A percentile compares a stretch with the other conserved stretches of the same genome.
Evolutionary conservation across 805 yeast species (phyloP).

Genomic region (Citeromyces nyonsensis): DNA sequence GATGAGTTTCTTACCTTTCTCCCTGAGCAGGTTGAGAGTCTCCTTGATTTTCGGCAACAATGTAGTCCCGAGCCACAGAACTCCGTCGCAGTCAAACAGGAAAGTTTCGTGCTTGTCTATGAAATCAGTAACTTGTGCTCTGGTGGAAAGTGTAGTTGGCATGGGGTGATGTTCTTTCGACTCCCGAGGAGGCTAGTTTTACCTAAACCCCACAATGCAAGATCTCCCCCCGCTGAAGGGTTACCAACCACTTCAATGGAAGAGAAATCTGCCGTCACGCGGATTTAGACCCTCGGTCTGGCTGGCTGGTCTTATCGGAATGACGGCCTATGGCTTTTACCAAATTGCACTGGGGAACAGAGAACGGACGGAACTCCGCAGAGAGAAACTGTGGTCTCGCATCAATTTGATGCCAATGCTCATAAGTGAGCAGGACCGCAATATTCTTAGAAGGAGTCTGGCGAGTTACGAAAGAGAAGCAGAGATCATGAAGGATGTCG

Average conservation of each 20-base stretch:
- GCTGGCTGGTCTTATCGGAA: constrained; percentile 44
- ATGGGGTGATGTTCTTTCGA: constrained; percentile 7
- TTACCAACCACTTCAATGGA: constrained; percentile 80
- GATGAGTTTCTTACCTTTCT: constrained; percentile 46
- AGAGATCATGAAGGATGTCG: constrained; percentile 44
- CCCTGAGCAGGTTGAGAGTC: constrained; percentile 46
- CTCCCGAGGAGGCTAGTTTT: not conserved
- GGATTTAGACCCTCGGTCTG: constrained; percentile 72
- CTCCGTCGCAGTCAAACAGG: constrained; percentile 95
- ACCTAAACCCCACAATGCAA: constrained; percentile 19
- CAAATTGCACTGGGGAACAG: constrained; percentile 48
- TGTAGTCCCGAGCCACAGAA: constrained; percentile 82
- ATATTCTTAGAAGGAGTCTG: constrained; percentile 51
- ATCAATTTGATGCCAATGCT: constrained; percentile 58
- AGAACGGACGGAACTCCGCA: constrained; percentile 57
- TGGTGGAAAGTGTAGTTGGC: constrained; percentile 32
- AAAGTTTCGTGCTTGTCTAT: constrained; percentile 67
- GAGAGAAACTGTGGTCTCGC: constrained; percentile 72
- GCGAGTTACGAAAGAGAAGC: constrained; percentile 58
- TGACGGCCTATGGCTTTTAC: constrained; percentile 64
- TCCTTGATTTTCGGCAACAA: constrained; percentile 68
- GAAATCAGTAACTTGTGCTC: constrained; percentile 32
- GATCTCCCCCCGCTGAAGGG: constrained; percentile 84
- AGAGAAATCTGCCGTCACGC: constrained; percentile 70
- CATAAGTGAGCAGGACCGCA: constrained; percentile 74